These are phyloP conservation scores for Globisporangium orthogonon DNA, from an alignment of 352 stramenopile genomes.

Conservation along the genomic window DNA sequence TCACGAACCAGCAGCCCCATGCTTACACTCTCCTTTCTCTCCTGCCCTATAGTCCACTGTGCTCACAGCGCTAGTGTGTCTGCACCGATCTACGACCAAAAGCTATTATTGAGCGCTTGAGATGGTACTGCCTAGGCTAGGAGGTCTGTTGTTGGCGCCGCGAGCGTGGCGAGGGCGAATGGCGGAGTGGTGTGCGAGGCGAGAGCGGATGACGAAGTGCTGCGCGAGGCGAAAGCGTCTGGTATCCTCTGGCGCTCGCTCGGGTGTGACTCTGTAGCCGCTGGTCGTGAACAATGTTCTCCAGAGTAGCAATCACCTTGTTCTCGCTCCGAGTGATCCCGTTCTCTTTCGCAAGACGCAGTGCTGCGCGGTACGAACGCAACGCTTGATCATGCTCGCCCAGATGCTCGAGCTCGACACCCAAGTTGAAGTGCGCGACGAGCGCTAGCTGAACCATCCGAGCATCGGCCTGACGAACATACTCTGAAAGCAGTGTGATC, in stretches of 20 bases:
- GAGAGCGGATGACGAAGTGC: neutral
- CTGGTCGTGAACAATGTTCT: conserved; percentile 17
- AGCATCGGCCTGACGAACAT: neutral
- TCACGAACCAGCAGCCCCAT: neutral
- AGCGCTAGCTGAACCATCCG: conserved; percentile 26
- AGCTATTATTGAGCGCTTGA: too few species aligned
- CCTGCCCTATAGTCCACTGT: too few species aligned
- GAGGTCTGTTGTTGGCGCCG: too few species aligned
- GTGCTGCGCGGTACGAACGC: conserved; percentile 16
- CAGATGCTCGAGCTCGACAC: conserved; percentile 52
- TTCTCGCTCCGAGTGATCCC: conserved; percentile 11
- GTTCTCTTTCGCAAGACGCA: conserved; percentile 15
- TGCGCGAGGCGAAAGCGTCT: neutral
- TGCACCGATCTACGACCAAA: too few species aligned
- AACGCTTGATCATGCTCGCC: conserved; percentile 16
- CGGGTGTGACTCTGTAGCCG: neutral
- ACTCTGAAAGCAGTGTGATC: conserved; percentile 21
- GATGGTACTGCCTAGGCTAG: too few species aligned
- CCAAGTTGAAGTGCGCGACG: conserved; percentile 53
- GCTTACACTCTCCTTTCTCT: too few species aligned
- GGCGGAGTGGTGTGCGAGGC: neutral
- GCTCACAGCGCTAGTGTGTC: too few species aligned
- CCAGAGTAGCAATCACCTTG: conserved; percentile 20
- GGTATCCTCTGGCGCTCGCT: neutral
- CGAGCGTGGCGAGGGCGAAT: neutral